Conservation (phyloP, 2,329 filamentous ascomycete species). For the Claviceps sp. region DNA sequence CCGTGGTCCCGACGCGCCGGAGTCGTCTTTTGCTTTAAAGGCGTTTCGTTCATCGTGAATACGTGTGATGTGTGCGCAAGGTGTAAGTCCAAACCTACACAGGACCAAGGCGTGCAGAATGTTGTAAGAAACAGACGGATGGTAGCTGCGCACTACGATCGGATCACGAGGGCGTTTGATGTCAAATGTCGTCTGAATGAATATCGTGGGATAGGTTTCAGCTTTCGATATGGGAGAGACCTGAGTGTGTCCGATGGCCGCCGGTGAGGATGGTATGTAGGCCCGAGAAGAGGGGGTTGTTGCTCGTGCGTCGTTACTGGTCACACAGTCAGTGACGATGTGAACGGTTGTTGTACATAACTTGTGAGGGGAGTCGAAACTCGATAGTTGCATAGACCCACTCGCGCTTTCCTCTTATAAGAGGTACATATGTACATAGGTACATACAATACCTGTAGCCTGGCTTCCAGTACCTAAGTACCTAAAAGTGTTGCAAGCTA, state of each 20-base stretch:
- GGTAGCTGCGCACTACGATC: background rate
- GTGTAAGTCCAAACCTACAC: background rate
- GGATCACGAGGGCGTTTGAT: background rate
- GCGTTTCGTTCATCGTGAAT: conserved; percentile 4
- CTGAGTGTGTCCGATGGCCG: background rate
- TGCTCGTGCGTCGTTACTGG: background rate
- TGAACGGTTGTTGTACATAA: too few relatives aligned
- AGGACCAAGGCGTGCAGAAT: background rate
- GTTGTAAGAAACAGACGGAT: background rate
- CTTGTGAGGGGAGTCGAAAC: background rate
- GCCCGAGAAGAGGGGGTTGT: background rate
- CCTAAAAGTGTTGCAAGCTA: background rate
- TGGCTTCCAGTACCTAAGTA: background rate
- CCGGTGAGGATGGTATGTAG: background rate
- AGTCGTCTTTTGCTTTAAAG: conserved; percentile 12
- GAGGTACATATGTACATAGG: too few relatives aligned
- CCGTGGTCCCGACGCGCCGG: conserved; percentile 24
- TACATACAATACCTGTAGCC: too few relatives aligned
- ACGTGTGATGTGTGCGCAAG: background rate
- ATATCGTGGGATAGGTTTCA: background rate
- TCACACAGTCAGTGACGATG: background rate
- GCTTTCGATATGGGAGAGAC: background rate
- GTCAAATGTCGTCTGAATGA: background rate
- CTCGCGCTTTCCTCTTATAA: background rate
- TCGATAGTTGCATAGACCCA: conserved; percentile 4